These are phyloP conservation scores for Pholiota conissans DNA, from an alignment of 768 basidiomycete genomes.

Conservation along the genomic window DNA sequence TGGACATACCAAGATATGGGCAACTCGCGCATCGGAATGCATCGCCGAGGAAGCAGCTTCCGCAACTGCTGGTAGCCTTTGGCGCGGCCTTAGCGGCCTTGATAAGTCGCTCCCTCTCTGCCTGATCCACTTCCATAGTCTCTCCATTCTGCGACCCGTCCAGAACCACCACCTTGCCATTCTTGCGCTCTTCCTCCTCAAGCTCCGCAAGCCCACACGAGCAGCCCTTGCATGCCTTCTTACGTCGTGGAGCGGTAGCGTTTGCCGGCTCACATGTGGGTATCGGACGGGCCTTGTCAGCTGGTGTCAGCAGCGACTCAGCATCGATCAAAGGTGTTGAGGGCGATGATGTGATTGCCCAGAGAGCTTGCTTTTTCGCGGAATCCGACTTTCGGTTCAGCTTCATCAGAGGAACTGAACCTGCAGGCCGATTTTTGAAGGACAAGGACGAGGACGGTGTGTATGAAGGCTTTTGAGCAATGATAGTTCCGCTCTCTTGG, in stretches of 20 bases:
- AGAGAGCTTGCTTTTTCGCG: slow-evolving; percentile 85
- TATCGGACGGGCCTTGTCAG: slow-evolving; percentile 77
- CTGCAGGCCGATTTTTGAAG: slow-evolving; percentile 38
- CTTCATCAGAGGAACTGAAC: slow-evolving; percentile 30
- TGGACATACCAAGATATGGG: slow-evolving; percentile 88
- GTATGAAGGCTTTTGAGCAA: slow-evolving; percentile 72
- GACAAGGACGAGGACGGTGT: slow-evolving; percentile 38
- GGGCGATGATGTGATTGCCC: slow-evolving; percentile 70
- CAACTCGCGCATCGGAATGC: slow-evolving; percentile 96
- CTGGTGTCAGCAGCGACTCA: slow-evolving; percentile 79
- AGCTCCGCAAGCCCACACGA: slow-evolving; percentile 95
- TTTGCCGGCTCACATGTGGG: slow-evolving; percentile 73
- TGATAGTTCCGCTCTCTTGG: slow-evolving; percentile 41
- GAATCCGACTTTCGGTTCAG: slow-evolving; percentile 56
- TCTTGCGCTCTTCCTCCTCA: slow-evolving; percentile 76
- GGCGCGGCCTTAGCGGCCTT: slow-evolving; percentile 70
- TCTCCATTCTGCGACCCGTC: slow-evolving; percentile 63
- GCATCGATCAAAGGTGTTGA: slow-evolving; percentile 78
- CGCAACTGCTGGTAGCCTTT: slow-evolving; percentile 95
- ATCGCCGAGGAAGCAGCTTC: slow-evolving; percentile 96
- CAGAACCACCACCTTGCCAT: slow-evolving; percentile 64
- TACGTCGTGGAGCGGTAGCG: slow-evolving; percentile 57
- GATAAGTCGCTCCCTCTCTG: slow-evolving; percentile 65
- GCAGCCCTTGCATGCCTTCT: slow-evolving; percentile 95
- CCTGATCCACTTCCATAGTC: slow-evolving; percentile 54